A percentile compares a stretch with the other conserved stretches of the same genome.
Evolutionary conservation across 108 stramenopile species (phyloP).

Genomic region (Hondaea fermentalgiana): DNA sequence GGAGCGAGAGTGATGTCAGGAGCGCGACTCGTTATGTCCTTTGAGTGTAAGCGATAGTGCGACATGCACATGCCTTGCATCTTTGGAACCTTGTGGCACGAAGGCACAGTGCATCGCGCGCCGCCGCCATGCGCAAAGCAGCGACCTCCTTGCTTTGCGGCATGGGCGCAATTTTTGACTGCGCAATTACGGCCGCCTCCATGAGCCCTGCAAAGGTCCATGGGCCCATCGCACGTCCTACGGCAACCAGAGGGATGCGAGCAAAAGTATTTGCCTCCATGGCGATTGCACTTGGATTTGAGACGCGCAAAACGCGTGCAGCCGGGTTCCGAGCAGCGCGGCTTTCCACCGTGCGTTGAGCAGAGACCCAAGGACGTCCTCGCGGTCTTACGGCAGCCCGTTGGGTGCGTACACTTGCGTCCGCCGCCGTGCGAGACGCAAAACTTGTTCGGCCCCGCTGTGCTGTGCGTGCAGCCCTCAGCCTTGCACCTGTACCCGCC

Average conservation of each 20-base stretch:
- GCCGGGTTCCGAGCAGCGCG: constrained; percentile 56
- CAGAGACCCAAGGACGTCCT: not conserved
- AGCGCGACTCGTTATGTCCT: too few species aligned
- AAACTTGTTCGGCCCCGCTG: constrained; percentile 79
- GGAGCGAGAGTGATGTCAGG: too few species aligned
- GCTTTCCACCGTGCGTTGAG: constrained; percentile 45
- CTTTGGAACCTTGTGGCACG: constrained; percentile 62
- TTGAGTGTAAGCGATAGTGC: too few species aligned
- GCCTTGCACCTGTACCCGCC: constrained; percentile 78
- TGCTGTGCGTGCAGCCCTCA: constrained; percentile 80
- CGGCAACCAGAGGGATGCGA: constrained; percentile 60
- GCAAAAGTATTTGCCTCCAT: constrained; percentile 26
- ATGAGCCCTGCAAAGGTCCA: constrained; percentile 85
- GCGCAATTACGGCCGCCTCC: constrained; percentile 83
- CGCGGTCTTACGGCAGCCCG: constrained; percentile 79
- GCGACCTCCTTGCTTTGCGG: not conserved
- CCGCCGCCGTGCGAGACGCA: constrained; percentile 96
- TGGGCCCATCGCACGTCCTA: constrained; percentile 69
- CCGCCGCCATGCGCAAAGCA: not conserved
- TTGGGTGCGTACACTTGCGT: constrained; percentile 63
- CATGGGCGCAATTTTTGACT: not conserved
- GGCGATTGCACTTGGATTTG: not conserved
- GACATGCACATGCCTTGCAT: too few species aligned
- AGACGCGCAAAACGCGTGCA: constrained; percentile 69
- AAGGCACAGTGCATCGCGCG: constrained; percentile 36